Evolutionary conservation across 2,329 filamentous ascomycete genomes (phyloP).

Genomic region (Talaromyces sp.): DNA sequence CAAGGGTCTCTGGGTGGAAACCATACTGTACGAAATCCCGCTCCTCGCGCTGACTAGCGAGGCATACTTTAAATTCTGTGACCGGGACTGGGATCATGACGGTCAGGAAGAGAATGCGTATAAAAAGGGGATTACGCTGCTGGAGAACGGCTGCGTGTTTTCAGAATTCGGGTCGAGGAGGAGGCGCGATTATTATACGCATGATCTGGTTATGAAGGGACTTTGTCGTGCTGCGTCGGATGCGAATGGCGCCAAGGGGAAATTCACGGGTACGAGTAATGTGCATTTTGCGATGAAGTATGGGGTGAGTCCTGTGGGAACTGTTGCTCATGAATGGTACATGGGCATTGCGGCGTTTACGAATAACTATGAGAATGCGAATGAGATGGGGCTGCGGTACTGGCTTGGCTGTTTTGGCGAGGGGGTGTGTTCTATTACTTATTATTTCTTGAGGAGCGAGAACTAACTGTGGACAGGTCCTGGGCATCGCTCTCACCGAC

Average conservation of each 20-base stretch:
- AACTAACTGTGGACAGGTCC: slow-evolving; percentile 44
- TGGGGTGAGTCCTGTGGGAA: slow-evolving; percentile 77
- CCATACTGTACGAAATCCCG: slow-evolving; percentile 96
- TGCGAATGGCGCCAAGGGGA: slow-evolving; percentile 63
- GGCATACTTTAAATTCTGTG: slow-evolving; percentile 95
- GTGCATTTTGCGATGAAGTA: slow-evolving; percentile 96
- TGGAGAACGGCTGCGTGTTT: slow-evolving; percentile 79
- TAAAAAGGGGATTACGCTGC: slow-evolving; percentile 69
- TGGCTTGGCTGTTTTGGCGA: slow-evolving; percentile 91
- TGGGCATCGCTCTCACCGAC: slow-evolving; percentile 88
- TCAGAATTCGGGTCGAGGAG: slow-evolving; percentile 92
- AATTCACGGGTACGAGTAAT: slow-evolving; percentile 85
- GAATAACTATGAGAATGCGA: slow-evolving; percentile 76
- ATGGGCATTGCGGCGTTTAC: slow-evolving; percentile 95
- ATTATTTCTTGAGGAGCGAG: neutral
- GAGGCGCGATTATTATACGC: slow-evolving; percentile 88
- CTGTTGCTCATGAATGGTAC: slow-evolving; percentile 96
- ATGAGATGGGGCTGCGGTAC: slow-evolving; percentile 75
- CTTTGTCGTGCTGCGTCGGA: slow-evolving; percentile 74
- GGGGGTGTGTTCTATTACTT: slow-evolving; percentile 44
- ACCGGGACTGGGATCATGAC: slow-evolving; percentile 84
- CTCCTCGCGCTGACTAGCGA: slow-evolving; percentile 88
- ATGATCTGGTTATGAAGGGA: slow-evolving; percentile 84
- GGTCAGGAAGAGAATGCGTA: slow-evolving; percentile 82
- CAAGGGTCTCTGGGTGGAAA: slow-evolving; percentile 83